Evolutionary conservation across 2,329 filamentous ascomycete species (phyloP).

Genomic region (Colletotrichum sp.): DNA sequence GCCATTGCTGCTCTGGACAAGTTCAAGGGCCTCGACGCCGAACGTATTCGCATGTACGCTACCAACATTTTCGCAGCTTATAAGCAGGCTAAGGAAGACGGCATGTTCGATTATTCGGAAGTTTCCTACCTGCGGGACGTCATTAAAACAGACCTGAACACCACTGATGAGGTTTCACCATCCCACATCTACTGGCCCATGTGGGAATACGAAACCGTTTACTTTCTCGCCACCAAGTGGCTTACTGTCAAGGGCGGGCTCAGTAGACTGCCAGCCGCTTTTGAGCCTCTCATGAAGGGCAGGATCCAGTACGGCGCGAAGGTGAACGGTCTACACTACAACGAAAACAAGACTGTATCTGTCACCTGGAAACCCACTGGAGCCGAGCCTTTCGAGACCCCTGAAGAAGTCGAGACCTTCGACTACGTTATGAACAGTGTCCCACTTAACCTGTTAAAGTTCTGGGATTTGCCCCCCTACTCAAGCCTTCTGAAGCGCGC

Average conservation of each 20-base stretch:
- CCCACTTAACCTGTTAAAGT: conserved; percentile 39
- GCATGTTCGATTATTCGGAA: conserved; percentile 33
- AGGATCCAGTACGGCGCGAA: conserved; percentile 26
- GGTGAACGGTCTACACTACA: conserved; percentile 26
- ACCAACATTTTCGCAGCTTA: conserved; percentile 34
- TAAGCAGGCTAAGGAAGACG: conserved; percentile 31
- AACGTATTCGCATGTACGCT: conserved; percentile 25
- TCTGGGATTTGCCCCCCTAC: conserved; percentile 39
- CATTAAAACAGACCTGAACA: conserved; percentile 37
- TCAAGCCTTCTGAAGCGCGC: conserved; percentile 31
- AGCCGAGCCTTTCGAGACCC: conserved; percentile 23
- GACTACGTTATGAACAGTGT: conserved; percentile 42
- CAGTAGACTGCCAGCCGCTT: conserved; percentile 37
- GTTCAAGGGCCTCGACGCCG: conserved; percentile 27
- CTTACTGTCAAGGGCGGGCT: conserved; percentile 36
- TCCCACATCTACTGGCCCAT: conserved; percentile 28
- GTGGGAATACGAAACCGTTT: conserved; percentile 34
- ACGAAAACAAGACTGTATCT: conserved; percentile 22
- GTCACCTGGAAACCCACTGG: conserved; percentile 25
- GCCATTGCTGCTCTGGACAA: conserved; percentile 28
- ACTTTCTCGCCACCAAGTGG: conserved; percentile 30
- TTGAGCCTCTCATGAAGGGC: conserved; percentile 33
- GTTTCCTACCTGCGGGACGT: conserved; percentile 35
- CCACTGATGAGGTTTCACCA: conserved; percentile 38
- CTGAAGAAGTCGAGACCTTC: conserved; percentile 31